These are phyloP conservation scores for Pseudogymnoascus sp. DNA, from an alignment of 2,329 filamentous ascomycete species.

Conservation along the genomic window DNA sequence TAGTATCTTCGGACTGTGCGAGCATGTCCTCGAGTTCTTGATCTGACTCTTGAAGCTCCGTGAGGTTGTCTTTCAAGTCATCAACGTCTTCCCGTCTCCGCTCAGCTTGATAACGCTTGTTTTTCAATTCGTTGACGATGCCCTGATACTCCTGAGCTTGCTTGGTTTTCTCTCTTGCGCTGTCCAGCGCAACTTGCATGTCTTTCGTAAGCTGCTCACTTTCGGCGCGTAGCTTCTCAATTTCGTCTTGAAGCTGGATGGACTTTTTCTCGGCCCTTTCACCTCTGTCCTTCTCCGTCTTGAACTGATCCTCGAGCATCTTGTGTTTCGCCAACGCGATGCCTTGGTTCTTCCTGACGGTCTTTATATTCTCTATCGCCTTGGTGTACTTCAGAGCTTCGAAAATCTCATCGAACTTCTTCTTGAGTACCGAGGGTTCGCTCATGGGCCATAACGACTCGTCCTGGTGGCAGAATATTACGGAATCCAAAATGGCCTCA, in stretches of 20 bases:
- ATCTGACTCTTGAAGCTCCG: conserved; percentile 72
- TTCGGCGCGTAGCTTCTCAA: conserved; percentile 51
- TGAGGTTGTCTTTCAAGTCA: conserved; percentile 62
- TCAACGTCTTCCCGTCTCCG: conserved; percentile 62
- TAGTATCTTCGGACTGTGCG: conserved; percentile 68
- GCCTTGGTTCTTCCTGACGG: conserved; percentile 73
- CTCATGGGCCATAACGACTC: conserved; percentile 96
- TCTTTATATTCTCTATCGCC: conserved; percentile 89
- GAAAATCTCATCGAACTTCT: conserved; percentile 95
- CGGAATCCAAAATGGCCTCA: conserved; percentile 79
- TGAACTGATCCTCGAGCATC: conserved; percentile 67
- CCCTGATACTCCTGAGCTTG: conserved; percentile 65
- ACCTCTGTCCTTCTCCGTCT: conserved; percentile 76
- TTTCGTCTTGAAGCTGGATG: conserved; percentile 55
- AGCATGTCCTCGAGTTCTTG: conserved; percentile 63
- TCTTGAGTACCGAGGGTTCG: conserved; percentile 76
- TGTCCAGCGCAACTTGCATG: conserved; percentile 48
- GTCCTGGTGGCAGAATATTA: conserved; percentile 98
- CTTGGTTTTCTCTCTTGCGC: conserved; percentile 56
- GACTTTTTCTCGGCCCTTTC: conserved; percentile 61
- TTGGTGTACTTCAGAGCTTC: conserved; percentile 96
- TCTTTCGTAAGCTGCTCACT: conserved; percentile 49
- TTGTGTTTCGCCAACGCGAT: conserved; percentile 66
- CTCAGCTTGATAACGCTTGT: conserved; percentile 65
- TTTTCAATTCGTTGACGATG: conserved; percentile 65